Evolutionary conservation across 768 basidiomycete genomes (phyloP), one percentile per base, ranked within the genome.

Genomic region (Pleurotus tuber-regium): DNA sequence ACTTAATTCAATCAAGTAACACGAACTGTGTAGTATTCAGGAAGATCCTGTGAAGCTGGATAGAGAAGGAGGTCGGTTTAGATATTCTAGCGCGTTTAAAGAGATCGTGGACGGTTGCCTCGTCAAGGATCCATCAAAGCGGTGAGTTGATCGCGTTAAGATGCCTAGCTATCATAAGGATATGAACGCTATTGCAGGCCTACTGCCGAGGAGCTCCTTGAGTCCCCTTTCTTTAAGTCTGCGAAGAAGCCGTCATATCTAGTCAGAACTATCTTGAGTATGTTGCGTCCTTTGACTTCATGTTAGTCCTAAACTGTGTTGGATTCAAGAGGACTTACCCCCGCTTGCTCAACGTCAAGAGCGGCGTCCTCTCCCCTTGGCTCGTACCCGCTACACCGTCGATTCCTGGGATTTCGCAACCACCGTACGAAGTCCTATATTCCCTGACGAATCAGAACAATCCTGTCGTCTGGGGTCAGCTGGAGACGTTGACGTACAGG

Each of bases 101-200:
- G 92, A 94, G 50, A 76, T 94, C 43, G 76, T 97, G 12, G 87
- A 88, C 43, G 77, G 78, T 10, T 97, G 95, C 64, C 77, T 98
- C 39, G 71, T 76, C 52, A 96, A 96, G 66, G 90, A 97, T 63
- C 92, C 95, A 4, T 72, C 79, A 5, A 77, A 82, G 61, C 79
- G 93, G n/a, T n/a, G n/a, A n/a, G n/a, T n/a, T n/a, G n/a, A n/a
- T n/a, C n/a, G n/a, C n/a, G n/a, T n/a, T n/a, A n/a, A n/a, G n/a
- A n/a, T n/a, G n/a, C n/a, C n/a, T n/a, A n/a, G n/a, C n/a, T n/a
- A n/a, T n/a, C n/a, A n/a, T n/a, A n/a, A n/a, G n/a, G n/a, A n/a
- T n/a, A n/a, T n/a, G n/a, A n/a, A n/a, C n/a, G n/a, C n/a, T n/a
- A n/a, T n/a, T n/a, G n/a, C n/a, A n/a, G n/a, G 89, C 93, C 92